These are phyloP conservation scores for Candida patagonica DNA, from an alignment of 805 yeast genomes.

Conservation along the genomic window DNA sequence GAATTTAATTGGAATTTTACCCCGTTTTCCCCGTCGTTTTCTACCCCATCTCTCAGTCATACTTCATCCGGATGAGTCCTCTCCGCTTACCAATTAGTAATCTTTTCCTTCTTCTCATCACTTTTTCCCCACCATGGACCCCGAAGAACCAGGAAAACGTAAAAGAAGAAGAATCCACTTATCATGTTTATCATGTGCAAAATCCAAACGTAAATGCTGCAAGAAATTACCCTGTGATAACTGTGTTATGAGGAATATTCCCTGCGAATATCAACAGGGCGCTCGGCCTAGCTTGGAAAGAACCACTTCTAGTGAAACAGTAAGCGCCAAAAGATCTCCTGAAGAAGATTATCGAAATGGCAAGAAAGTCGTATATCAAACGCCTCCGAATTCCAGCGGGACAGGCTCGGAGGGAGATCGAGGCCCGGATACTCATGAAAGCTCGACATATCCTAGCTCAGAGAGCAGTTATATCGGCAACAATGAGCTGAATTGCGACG, in stretches of 20 bases:
- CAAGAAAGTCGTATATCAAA: not conserved
- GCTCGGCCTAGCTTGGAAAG: constrained; percentile 3
- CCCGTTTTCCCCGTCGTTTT: too few species aligned
- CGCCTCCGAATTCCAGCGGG: not conserved
- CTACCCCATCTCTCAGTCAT: too few species aligned
- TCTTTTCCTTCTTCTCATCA: too few species aligned
- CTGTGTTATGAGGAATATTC: constrained; percentile 11
- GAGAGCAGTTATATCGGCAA: not conserved
- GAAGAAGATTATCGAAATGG: not conserved
- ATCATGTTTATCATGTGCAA: constrained; percentile 14
- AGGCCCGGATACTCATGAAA: not conserved
- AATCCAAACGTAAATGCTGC: constrained; percentile 15
- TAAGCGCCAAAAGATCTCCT: not conserved
- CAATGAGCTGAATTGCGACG: not conserved
- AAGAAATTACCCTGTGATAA: constrained; percentile 12
- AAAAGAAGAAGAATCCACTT: constrained; percentile 11
- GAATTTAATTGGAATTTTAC: too few species aligned
- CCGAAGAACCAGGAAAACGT: too few species aligned
- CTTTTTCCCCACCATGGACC: too few species aligned
- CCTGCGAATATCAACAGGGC: constrained; percentile 11
- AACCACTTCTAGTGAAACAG: not conserved
- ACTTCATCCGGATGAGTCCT: too few species aligned
- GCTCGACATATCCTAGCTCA: not conserved
- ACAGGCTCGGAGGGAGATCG: not conserved
- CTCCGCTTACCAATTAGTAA: too few species aligned